These are phyloP conservation scores for Herpetomonas tarakana DNA, from an alignment of 208 protist species.

Conservation along the genomic window DNA sequence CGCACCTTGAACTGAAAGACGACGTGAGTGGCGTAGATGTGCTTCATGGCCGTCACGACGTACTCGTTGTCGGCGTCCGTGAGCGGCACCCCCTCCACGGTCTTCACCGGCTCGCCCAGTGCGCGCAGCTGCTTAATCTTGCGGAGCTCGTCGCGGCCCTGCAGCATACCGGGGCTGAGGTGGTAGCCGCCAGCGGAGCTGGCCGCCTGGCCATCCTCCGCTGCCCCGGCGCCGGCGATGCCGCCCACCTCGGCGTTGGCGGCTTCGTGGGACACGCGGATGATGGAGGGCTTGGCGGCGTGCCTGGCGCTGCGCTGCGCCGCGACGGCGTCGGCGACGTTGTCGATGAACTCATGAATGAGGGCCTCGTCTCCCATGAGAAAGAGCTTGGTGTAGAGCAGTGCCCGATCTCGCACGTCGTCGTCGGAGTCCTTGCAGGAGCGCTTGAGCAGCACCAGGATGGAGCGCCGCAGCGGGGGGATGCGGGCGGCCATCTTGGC, in stretches of 20 bases:
- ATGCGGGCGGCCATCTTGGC: constrained; percentile 96
- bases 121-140: constrained; percentile 63
- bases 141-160: constrained; percentile 64
- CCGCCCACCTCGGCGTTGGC: not conserved
- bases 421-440: constrained; percentile 95
- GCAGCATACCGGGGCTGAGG: constrained; percentile 22
- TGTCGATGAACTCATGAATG: constrained; percentile 60
- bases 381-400: constrained; percentile 92
- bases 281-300: constrained; percentile 16
- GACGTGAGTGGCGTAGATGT: constrained; percentile 89
- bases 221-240: constrained; percentile 7
- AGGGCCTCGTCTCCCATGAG: constrained; percentile 60
- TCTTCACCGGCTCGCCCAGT: constrained; percentile 72
- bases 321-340: constrained; percentile 60
- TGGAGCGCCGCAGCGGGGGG: constrained; percentile 81
- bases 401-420: constrained; percentile 98
- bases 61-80: constrained; percentile 98
- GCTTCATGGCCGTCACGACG: constrained; percentile 95
- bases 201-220: constrained; percentile 10
- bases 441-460: constrained; percentile 91
- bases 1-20: constrained; percentile 94
- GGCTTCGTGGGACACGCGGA: not conserved
- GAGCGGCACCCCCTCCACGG: constrained; percentile 61
- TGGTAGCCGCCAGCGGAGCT: constrained; percentile 11
- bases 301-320: constrained; percentile 24